Evolutionary conservation across 2,329 filamentous ascomycete species (phyloP).

Genomic region (Macrophomina phaseolina): DNA sequence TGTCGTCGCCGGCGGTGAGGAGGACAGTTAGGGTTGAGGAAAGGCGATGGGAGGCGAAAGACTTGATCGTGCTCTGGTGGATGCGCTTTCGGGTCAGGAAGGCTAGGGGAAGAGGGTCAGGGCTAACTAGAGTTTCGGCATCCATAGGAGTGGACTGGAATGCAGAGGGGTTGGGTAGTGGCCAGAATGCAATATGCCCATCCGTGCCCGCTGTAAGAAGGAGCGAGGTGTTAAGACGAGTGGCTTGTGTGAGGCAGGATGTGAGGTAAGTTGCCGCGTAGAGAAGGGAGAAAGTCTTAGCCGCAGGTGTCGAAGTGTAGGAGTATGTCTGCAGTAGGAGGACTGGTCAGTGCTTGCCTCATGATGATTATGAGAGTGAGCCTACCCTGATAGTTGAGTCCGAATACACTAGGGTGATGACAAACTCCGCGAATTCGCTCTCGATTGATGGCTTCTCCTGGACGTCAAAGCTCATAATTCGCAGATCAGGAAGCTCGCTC

Average conservation of each 20-base stretch:
- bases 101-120: background rate
- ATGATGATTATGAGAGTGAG: background rate
- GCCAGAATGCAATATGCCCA: constrained; percentile 72
- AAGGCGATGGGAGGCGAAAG: constrained; percentile 45
- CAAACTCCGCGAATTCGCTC: constrained; percentile 46
- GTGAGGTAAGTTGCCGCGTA: constrained; percentile 52
- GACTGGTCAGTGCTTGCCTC: background rate
- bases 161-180: constrained; percentile 38
- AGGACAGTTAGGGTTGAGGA: constrained; percentile 53
- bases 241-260: constrained; percentile 72
- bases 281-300: constrained; percentile 44
- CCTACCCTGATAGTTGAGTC: constrained; percentile 75
- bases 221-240: constrained; percentile 44
- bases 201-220: constrained; percentile 80
- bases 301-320: constrained; percentile 37
- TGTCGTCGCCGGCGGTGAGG: constrained; percentile 86
- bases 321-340: constrained; percentile 50
- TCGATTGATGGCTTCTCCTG: constrained; percentile 30
- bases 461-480: constrained; percentile 81
- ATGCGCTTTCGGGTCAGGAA: constrained; percentile 52
- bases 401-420: constrained; percentile 77
- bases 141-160: background rate
- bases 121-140: background rate
- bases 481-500: constrained; percentile 67
- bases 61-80: constrained; percentile 84